phyloP scores from a whole-genome alignment of 164 flowering plant species.

The Taxillus chinensis region DNA sequence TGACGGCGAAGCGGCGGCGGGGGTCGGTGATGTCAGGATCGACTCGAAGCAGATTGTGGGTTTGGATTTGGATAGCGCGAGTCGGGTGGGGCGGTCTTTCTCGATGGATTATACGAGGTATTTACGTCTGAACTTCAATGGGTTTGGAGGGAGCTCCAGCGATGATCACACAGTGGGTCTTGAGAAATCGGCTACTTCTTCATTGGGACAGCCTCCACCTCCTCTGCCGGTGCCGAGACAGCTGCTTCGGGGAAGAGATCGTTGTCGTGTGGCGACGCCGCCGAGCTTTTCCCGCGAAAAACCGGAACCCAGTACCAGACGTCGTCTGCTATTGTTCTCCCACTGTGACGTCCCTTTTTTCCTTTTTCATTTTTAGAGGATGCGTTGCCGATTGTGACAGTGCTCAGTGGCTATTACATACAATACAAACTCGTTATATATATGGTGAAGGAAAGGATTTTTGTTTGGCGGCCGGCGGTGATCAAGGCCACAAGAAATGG shows the following conservation, averaged over 20 bases:
- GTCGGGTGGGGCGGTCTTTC: constrained; percentile 10
- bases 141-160: background rate
- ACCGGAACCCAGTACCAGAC: constrained; percentile 3
- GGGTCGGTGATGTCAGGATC: constrained; percentile 1
- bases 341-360: too few species aligned
- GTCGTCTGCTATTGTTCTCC: too few species aligned
- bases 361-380: too few species aligned
- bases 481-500: too few species aligned
- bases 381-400: too few species aligned
- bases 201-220: background rate
- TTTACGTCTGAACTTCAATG: background rate
- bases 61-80: background rate
- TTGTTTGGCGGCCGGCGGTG: too few species aligned
- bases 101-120: constrained; percentile 14
- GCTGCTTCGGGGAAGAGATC: constrained; percentile 24
- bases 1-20: constrained; percentile 1
- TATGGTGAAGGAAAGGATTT: too few species aligned
- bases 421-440: too few species aligned
- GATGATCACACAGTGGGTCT: background rate
- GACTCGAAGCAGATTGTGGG: constrained; percentile 5
- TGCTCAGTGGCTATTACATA: too few species aligned
- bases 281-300: constrained; percentile 10
- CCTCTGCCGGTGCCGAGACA: constrained; percentile 4
- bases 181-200: background rate
- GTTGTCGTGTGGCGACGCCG: constrained; percentile 17